Base-by-base conservation (phyloP, 1,284 basidiomycete genomes). In the Rhizopogon hawkerae region DNA sequence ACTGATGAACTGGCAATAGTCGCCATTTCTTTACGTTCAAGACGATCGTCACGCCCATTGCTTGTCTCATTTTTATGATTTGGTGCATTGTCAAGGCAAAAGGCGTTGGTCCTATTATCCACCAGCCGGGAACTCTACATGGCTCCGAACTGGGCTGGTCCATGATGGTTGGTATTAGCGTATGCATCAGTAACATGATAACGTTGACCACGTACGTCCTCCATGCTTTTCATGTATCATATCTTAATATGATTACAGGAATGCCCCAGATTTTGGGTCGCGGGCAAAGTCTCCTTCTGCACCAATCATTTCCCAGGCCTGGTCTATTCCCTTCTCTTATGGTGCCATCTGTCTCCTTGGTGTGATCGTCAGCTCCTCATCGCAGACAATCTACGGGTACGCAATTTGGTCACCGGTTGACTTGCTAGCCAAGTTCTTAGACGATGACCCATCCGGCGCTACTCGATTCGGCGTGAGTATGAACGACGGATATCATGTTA, bases 1-100 rank as follows among this genome's bases (percentile, higher is more conserved):
- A 36, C 38, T 36, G 33, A 44, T 45, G 37, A 29, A 38, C 38
- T 43, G 1, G 14, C 36, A 56, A 21, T 48, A 81, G 79, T 54
- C 78, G 84, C 31, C 84, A 87, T 62, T 71, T 90, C 24, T 91
- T 92, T 73, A 85, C 82, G 10, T 62, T 83, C 55, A 91, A 91
- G 63, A 78, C 85, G 0, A 71, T 87, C 54, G 70, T 90, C 9
- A 76, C 76, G 1, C 79, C 81, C 1, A 76, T 76, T 46, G 83
- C 83, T 13, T 85, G 84, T 14, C 75, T 90, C 55, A 76, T 77
- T 3, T 85, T 89, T 66, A 85, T 90, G 65, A 77, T 82, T 42
- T 89, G 89, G 85, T 81, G 79, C 53, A 82, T 91, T 56, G 74
- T 80, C 35, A 83, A 83, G 54, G 85, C 86, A 0, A 78, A 84